Base-by-base conservation (phyloP, 768 basidiomycete genomes). In the button mushroom (Agaricus bisporus) region DNA sequence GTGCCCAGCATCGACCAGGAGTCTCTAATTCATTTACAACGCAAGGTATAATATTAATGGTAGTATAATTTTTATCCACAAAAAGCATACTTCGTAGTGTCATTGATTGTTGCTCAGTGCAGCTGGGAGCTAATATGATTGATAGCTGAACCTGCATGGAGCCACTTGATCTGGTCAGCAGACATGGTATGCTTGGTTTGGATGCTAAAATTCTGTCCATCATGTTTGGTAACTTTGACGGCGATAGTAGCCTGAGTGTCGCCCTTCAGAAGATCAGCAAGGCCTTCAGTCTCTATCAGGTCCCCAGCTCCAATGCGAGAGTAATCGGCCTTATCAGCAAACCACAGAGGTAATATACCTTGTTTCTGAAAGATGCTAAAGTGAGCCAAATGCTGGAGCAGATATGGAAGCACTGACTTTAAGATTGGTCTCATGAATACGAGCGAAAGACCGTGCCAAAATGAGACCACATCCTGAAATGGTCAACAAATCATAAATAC, bases 371-470 rank as follows among this genome's bases (percentile, higher is more conserved):
- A 32, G 32, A 26, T 55, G 18, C 42, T 26, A 37, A 39, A 54
- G 49, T 60, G 26, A 56, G 56, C 55, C 5, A 41, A 58, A 55
- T 41, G 41, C 20, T 20, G 39, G 17, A 42, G 18, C 22, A 25
- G 11, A 52, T 14, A 41, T 5, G 32, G 11, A 26, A 17, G 39
- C 9, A 50, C 76, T 37, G 57, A 88, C 92, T 76, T 97, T 97
- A 54, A 98, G 71, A 68, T 98, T 98, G 5, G 95, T 95, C 73
- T 98, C 97, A 66, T 99, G 97, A 48, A 99, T 99, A 48, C 97
- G 87, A 59, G 97, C 97, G 63, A 99, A 98, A 1, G 94, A 98
- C 18, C 93, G 77, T 0, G 93, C 93, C 53, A 97, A 67, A 60
- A 98, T 94, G 74, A 93, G 73, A 5, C 79, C 81, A 62, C 92